Conservation (phyloP, 306 rosid species). For the Purshia tridentata region DNA sequence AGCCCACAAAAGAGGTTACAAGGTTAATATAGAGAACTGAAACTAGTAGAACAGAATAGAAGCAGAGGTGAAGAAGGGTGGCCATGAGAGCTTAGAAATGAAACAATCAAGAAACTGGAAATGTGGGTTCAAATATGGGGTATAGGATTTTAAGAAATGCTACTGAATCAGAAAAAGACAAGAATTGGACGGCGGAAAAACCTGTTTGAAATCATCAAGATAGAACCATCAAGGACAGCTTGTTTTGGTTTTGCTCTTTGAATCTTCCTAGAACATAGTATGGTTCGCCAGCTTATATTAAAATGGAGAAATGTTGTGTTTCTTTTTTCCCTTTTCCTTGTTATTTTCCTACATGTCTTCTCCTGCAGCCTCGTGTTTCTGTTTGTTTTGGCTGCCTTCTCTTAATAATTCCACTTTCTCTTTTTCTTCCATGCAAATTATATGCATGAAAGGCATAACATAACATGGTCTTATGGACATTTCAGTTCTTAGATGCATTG, state of each 20-base stretch:
- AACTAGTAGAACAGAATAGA: neutral
- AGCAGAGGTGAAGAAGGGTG: neutral
- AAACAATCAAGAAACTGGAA: neutral
- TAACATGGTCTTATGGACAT: neutral
- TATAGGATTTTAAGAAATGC: no score
- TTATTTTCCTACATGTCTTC: conserved; percentile 1
- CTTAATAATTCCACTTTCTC: neutral
- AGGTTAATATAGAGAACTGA: neutral
- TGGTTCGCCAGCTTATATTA: conserved; percentile 3
- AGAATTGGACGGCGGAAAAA: neutral
- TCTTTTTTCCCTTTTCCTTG: no score
- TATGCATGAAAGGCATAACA: no score
- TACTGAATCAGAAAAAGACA: neutral
- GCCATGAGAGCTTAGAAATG: conserved; percentile 14
- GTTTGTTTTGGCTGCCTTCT: neutral
- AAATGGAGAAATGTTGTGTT: neutral
- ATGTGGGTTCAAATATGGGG: neutral
- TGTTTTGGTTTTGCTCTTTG: neutral
- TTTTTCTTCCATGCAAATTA: no score
- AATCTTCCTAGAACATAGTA: conserved; percentile 11
- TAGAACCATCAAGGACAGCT: neutral
- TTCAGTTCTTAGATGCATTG: conserved; percentile 5
- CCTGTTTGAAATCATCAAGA: neutral
- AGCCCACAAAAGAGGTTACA: neutral
- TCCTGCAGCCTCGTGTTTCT: neutral